A percentile compares a stretch with the other conserved stretches of the same genome.
These are phyloP conservation scores for Thermothelomyces thermophilus DNA, from an alignment of 2,329 filamentous ascomycete species.

Conservation along the genomic window DNA sequence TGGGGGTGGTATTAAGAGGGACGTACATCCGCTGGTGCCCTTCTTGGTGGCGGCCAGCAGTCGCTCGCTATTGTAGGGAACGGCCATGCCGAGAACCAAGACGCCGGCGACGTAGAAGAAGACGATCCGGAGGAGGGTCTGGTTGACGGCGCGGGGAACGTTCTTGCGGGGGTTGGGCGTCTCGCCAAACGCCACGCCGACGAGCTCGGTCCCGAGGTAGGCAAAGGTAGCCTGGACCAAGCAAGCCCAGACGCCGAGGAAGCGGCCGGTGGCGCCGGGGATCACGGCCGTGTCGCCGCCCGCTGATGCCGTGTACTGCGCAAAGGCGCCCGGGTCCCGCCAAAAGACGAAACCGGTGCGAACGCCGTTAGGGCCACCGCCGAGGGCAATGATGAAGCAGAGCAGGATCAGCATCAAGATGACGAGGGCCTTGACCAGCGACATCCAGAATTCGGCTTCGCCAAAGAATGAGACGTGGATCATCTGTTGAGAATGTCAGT, in stretches of 20 bases:
- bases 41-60: slow-evolving; percentile 39
- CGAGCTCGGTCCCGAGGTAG: slow-evolving; percentile 50
- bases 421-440: slow-evolving; percentile 38
- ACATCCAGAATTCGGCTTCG: slow-evolving; percentile 44
- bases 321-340: slow-evolving; percentile 38
- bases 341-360: slow-evolving; percentile 40
- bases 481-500: slow-evolving; percentile 21
- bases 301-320: slow-evolving; percentile 27
- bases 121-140: slow-evolving; percentile 63
- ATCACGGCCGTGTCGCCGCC: slow-evolving; percentile 15
- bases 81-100: slow-evolving; percentile 59
- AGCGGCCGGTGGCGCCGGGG: slow-evolving; percentile 30
- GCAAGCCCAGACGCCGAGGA: slow-evolving; percentile 36
- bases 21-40: slow-evolving; percentile 29
- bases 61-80: slow-evolving; percentile 49
- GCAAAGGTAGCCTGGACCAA: slow-evolving; percentile 36
- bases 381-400: slow-evolving; percentile 34
- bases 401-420: slow-evolving; percentile 36
- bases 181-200: slow-evolving; percentile 63
- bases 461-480: slow-evolving; percentile 38
- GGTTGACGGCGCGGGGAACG: slow-evolving; percentile 60
- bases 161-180: slow-evolving; percentile 61
- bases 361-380: slow-evolving; percentile 33
- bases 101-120: slow-evolving; percentile 63
- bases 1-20: background rate